A percentile compares a stretch with the other conserved stretches of the same genome.
phyloP scores from a whole-genome alignment of 2,329 filamentous ascomycete species.

The Diaporthe sp. region DNA sequence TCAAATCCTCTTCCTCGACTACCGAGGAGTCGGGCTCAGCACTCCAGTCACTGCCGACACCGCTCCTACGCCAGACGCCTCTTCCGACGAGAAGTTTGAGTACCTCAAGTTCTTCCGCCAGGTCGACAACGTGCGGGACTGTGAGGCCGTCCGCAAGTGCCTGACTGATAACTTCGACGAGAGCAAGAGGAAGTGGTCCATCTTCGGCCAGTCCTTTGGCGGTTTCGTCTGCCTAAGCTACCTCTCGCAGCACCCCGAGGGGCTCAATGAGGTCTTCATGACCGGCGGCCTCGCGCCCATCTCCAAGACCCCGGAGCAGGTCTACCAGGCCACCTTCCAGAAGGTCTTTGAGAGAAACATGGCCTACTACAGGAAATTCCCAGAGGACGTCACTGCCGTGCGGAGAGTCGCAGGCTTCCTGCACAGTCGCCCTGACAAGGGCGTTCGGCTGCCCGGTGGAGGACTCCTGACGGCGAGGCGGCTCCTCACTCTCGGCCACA shows the following conservation, averaged over 20 bases:
- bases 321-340: constrained; percentile 80
- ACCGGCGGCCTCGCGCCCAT: constrained; percentile 88
- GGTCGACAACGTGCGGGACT: constrained; percentile 90
- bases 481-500: constrained; percentile 83
- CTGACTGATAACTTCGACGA: constrained; percentile 78
- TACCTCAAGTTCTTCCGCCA: constrained; percentile 90
- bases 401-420: constrained; percentile 77
- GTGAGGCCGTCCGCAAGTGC: constrained; percentile 84
- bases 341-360: constrained; percentile 80
- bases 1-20: constrained; percentile 88
- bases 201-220: constrained; percentile 93
- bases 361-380: constrained; percentile 87
- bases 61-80: constrained; percentile 73
- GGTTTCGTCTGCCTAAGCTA: constrained; percentile 90
- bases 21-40: constrained; percentile 89
- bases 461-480: constrained; percentile 80
- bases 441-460: constrained; percentile 76
- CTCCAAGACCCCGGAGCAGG: constrained; percentile 77
- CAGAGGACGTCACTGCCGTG: constrained; percentile 80
- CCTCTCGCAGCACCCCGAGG: constrained; percentile 83
- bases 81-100: constrained; percentile 75
- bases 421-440: constrained; percentile 60
- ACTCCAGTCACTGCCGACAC: constrained; percentile 83
- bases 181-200: constrained; percentile 80
- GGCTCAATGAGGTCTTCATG: constrained; percentile 85